Evolutionary conservation across 495 filamentous ascomycete genomes (phyloP).

Genomic region (Umbilicaria muhlenbergii): DNA sequence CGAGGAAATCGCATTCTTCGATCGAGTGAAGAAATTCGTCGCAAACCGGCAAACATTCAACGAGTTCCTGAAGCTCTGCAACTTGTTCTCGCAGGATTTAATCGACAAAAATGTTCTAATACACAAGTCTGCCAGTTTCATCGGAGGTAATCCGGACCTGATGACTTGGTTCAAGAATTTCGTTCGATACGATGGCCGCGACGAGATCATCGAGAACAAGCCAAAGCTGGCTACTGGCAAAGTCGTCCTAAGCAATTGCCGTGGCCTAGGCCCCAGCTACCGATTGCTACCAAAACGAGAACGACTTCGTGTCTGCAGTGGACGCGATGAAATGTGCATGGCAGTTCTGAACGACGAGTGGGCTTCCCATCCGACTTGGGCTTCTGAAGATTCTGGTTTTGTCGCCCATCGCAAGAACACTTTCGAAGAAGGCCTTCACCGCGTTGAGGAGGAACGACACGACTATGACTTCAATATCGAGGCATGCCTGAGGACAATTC

Average conservation of each 20-base stretch:
- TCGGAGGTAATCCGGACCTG: conserved; percentile 75
- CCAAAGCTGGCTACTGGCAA: conserved; percentile 55
- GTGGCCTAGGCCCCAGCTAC: conserved; percentile 87
- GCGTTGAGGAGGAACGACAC: conserved; percentile 95
- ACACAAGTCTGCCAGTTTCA: conserved; percentile 67
- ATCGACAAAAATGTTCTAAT: conserved; percentile 70
- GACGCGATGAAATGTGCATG: conserved; percentile 84
- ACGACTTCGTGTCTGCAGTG: conserved; percentile 73
- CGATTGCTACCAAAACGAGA: conserved; percentile 80
- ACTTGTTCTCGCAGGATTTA: conserved; percentile 79
- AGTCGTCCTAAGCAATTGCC: conserved; percentile 83
- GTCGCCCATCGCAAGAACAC: conserved; percentile 94
- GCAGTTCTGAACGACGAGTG: conserved; percentile 92
- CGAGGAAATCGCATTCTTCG: conserved; percentile 87
- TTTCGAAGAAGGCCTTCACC: conserved; percentile 81
- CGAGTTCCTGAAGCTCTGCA: conserved; percentile 92
- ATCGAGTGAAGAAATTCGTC: conserved; percentile 91
- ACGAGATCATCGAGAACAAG: conserved; percentile 64
- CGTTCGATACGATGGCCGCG: conserved; percentile 49
- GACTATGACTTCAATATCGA: conserved; percentile 99
- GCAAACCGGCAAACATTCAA: conserved; percentile 79
- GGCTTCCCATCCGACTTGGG: conserved; percentile 98
- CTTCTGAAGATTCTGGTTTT: conserved; percentile 94
- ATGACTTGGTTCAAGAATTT: conserved; percentile 74
- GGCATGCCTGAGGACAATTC: conserved; percentile 80